Evolutionary conservation across 225 moss, liverwort and hornwort genomes (phyloP), one percentile per base, ranked within the genome.

Genomic region (Pseudoscleropodium purum): DNA sequence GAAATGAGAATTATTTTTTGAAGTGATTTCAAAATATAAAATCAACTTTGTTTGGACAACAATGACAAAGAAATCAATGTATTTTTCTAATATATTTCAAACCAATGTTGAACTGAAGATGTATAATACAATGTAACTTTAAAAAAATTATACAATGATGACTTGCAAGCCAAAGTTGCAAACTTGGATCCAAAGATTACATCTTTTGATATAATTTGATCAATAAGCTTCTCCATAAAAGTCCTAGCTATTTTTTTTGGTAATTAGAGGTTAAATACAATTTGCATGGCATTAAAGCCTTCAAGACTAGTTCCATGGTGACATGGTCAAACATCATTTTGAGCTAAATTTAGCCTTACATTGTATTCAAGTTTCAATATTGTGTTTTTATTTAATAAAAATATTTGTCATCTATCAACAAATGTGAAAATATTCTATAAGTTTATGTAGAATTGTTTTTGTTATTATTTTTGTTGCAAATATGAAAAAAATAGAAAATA

Each of bases 211-310:
- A 10, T 31, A 47, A 47, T 75, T 31, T 75, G 7, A 19, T 49
- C 5, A 49, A 13, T 13, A 75, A 13, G 7, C 7, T 33, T 33
- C 0, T 7, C 0, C 0, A 0, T 33, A 49, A 12, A 12, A 33
- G 0, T 49, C 13, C 5, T 75, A 33, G 0, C 1, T 75, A 31
- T 19, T 20, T 49, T 49, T 75, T 19, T n/a, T n/a, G n/a, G 7
- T 49, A 49, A 13, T 75, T 33, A 5, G 19, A 31, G 2, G 2
- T 13, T 1, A 18, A 33, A 7, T 49, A 15, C 33, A 33, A 75
- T 20, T 75, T 2, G 3, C 7, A 19, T 45, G 2, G 18, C 10
- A 10, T 10, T 6, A 31, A 47, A 49, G 10, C 11, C 18, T 45
- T 47, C 1, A 4, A 75, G 5, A 13, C 19, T 75, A 47, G 4